Base-by-base conservation (phyloP, 2,329 filamentous ascomycete genomes). In the Ascochyta rabiei region DNA sequence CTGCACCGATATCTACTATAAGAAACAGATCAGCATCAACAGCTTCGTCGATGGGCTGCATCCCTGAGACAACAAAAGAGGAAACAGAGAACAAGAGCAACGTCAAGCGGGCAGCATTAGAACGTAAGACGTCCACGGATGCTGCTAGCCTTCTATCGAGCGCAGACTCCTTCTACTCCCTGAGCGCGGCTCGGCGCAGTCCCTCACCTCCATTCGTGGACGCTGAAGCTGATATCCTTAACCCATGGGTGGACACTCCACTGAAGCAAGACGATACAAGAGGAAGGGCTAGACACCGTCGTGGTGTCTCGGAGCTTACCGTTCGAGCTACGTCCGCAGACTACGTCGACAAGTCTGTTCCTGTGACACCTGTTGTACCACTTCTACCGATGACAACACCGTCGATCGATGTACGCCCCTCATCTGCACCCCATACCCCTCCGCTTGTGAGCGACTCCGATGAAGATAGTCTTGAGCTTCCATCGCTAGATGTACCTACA, bases 361-460 rank as follows among this genome's bases (percentile, higher is more conserved):
- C 63, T 30, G 45, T 62, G 8, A 70, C 69, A n/a, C 66, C 67
- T 30, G 66, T 64, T n/a, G 45, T 51, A 31, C 55, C 58, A 23
- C 61, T 63, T 8, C 56, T 64, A 33, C 42, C 62, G 7, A 58
- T 49, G 6, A 58, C 65, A 31, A 60, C 56, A 7, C 59, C 65
- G 16, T 60, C 59, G 12, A 61, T 62, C 26, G 59, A 67, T 34
- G 48, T 66, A 24, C 63, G 59, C 7, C 61, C 64, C 9, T 71
- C 63, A 12, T 73, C 74, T 23, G 67, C 70, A 4, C 75, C 78
- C n/a, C 73, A 73, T 31, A 80, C 79, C 6, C 79, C 80, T 37
- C 77, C 74, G n/a, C 68, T 81, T 13, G 66, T 74, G 16, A 76
- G 71, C 44, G 77, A 81, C 45, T 75, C 72, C 5, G 76, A 79